Base-by-base conservation (phyloP, 176 grass and related monocot genomes). In the Phoenix roebelenii region DNA sequence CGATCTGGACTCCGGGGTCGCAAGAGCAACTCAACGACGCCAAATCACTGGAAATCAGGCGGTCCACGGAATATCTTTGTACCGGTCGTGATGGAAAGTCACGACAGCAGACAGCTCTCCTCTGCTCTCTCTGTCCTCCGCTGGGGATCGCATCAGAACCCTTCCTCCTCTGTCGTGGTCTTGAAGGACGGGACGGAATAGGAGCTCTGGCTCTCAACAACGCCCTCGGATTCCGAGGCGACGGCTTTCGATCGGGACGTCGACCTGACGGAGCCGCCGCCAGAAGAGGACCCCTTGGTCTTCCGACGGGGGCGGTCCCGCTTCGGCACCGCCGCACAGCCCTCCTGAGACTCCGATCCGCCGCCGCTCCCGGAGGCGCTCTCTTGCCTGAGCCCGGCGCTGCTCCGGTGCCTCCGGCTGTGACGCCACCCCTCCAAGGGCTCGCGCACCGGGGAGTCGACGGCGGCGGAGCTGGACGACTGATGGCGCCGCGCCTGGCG, bases 241-340 rank as follows among this genome's bases (percentile, higher is more conserved):
- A 49, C 10, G 50, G 17, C 55, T 7, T 15, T 26, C 6, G 63
- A 60, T 56, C 61, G 64, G 25, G 25, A 28, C n/a, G 52, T 18
- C 35, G 72, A 75, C 63, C 54, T 65, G 17, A 14, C 18, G 1
- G 73, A 76, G 18, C 73, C 54, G 1, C 63, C 16, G 16, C 32
- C 16, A 2, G 59, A 54, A 67, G 53, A 66, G 50, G 59, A 75
- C 7, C 63, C 73, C 63, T 76, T 76, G 30, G 63, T 39, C 62
- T 76, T 76, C 51, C 73, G 52, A 4, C 73, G 73, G 32, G 32
- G 32, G 17, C 54, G 22, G 1, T 57, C 58, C 54, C 66, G 73
- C 62, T 51, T 76, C 52, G 73, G 73, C 51, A 67, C 22, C 15
- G 61, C 16, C 10, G 73, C 61, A 15, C 39, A 63, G 30, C 66